Conservation (phyloP, 2,329 filamentous ascomycete genomes). For the Fusarium euwallaceae region DNA sequence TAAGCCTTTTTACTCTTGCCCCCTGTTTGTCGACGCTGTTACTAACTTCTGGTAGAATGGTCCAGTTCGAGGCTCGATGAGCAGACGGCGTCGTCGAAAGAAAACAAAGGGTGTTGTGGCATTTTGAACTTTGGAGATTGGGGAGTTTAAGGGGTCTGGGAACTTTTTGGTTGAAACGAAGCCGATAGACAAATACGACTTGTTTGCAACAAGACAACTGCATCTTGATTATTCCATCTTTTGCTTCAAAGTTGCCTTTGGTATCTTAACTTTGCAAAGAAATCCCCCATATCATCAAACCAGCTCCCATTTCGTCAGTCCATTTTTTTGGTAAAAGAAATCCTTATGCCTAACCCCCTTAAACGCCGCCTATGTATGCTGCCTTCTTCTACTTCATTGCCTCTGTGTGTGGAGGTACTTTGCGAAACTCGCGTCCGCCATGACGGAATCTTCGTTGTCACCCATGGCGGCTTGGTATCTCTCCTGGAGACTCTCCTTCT, state of each 20-base stretch:
- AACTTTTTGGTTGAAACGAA: conserved; percentile 32
- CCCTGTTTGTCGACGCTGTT: background rate
- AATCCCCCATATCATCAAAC: background rate
- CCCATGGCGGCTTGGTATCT: conserved; percentile 83
- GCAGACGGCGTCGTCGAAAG: conserved; percentile 1
- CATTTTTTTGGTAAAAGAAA: conserved; percentile 17
- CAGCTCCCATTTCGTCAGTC: conserved; percentile 2
- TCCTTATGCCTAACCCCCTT: conserved; percentile 22
- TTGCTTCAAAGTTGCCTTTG: conserved; percentile 35
- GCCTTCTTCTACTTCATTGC: conserved; percentile 32
- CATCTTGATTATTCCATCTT: conserved; percentile 24
- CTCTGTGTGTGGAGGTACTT: conserved; percentile 68
- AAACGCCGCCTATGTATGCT: conserved; percentile 42
- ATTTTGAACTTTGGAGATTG: conserved; percentile 35
- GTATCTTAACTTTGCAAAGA: conserved; percentile 41
- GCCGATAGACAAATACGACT: conserved; percentile 31
- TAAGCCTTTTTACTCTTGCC: conserved; percentile 59
- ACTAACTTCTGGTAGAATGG: conserved; percentile 75
- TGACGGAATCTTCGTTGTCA: conserved; percentile 65
- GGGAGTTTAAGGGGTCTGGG: conserved; percentile 47
- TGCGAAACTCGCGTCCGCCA: conserved; percentile 71
- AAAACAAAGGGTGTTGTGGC: conserved; percentile 30
- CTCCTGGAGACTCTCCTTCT: conserved; percentile 76
- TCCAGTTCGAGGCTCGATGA: conserved; percentile 95
- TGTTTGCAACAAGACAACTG: conserved; percentile 17